Base-by-base conservation (phyloP, 2,329 filamentous ascomycete species). In the Amauroascus verrucosus region DNA sequence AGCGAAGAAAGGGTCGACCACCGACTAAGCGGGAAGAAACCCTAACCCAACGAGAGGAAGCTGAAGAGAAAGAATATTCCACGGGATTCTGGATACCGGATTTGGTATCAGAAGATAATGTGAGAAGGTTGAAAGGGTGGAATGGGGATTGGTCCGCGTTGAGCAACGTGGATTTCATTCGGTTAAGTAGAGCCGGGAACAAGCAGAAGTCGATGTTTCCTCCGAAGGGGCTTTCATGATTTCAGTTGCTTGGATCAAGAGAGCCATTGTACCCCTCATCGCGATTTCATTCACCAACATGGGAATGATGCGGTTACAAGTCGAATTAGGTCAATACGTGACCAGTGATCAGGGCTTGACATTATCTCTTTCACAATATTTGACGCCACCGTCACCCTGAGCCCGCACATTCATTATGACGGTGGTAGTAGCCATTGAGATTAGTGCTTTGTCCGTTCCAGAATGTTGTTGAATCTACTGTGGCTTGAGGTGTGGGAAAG, bases 81-180 rank as follows among this genome's bases (percentile, higher is more conserved):
- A 82, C 82, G 51, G 93, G 93, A 0, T 94, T 95, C 64, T 85
- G 67, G 69, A 69, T 94, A 38, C 90, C 91, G 0, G 86, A 96
- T 65, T 72, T 96, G 51, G 79, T 81, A 53, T 77, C 82, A 40
- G 74, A 77, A 38, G 78, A 83, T 46, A 88, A 83, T 60, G 70
- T 86, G 49, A 70, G 76, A 54, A 77, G 79, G 59, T 70, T 97
- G 38, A 77, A 81, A 58, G 75, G 77, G 20, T 97, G 89, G 88
- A 85, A 88, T 59, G 86, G 86, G 3, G 80, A 86, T 24, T 97
- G 91, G 91, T 78, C 86, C 7, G 84, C 85, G 62, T 76, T 96
- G 57, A 81, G 83, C 32, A 84, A 79, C 7, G 67, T 96, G 60
- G 81, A 83, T 56, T 97, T 90, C 77, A 76, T 88, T 56, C 83